Percentiles rank a stretch among this genome's conserved stretches.
Conservation (phyloP, 2,329 filamentous ascomycete species). For the Didymosphaeria variabile region DNA sequence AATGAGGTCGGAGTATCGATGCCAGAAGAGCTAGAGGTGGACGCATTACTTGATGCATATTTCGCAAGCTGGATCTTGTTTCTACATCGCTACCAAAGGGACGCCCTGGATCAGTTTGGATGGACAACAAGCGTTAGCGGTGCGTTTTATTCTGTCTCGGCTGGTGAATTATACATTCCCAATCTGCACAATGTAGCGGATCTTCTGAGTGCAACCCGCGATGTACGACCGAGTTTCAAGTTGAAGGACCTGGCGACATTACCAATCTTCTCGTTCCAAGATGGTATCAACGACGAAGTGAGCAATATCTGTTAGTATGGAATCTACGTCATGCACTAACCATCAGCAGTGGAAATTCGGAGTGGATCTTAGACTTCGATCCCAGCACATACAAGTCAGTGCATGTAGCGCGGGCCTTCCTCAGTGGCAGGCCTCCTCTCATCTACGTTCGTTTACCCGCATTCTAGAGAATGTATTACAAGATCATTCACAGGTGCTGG, state of each 20-base stretch:
- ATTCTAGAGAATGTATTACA: slow-evolving; percentile 49
- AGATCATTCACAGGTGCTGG: slow-evolving; percentile 24
- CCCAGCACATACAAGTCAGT: slow-evolving; percentile 44
- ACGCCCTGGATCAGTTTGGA: slow-evolving; percentile 41
- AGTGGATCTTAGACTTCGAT: slow-evolving; percentile 35
- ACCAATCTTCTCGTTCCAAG: slow-evolving; percentile 33
- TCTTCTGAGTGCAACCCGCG: slow-evolving; percentile 5
- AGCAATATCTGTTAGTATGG: too few relatives aligned
- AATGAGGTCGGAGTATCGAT: slow-evolving; percentile 30
- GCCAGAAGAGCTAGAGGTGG: slow-evolving; percentile 16
- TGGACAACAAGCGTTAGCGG: slow-evolving; percentile 34
- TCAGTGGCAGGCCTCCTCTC: slow-evolving; percentile 54
- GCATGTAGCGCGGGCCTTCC: slow-evolving; percentile 57
- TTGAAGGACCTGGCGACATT: neutral
- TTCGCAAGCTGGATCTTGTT: slow-evolving; percentile 44
- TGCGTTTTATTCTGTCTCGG: slow-evolving; percentile 27
- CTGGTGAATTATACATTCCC: slow-evolving; percentile 27
- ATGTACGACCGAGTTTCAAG: neutral
- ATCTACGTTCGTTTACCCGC: slow-evolving; percentile 54
- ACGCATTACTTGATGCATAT: slow-evolving; percentile 32
- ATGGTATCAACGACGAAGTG: slow-evolving; percentile 43
- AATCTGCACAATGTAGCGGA: slow-evolving; percentile 23
- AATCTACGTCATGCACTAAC: slow-evolving; percentile 15
- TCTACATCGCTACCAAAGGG: slow-evolving; percentile 43
- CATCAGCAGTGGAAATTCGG: slow-evolving; percentile 41